Evolutionary conservation across 225 moss, liverwort and hornwort genomes (phyloP).

Genomic region (Polytrichum formosum): DNA sequence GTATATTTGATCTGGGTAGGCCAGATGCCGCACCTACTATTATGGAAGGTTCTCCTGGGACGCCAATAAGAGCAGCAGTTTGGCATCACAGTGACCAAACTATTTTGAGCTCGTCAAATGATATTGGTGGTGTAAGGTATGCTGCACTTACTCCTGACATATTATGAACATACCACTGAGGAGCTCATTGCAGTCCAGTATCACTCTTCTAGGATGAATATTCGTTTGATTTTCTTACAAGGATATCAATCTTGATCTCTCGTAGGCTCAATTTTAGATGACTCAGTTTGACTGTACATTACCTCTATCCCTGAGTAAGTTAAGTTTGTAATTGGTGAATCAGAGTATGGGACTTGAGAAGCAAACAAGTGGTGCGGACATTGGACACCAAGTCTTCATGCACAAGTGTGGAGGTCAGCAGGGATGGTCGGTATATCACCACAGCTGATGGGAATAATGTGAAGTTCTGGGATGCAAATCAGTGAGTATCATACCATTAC

Average conservation of each 20-base stretch:
- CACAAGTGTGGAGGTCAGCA: slow-evolving; percentile 98
- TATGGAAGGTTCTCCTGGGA: slow-evolving; percentile 70
- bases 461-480: slow-evolving; percentile 99
- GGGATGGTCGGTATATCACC: slow-evolving; percentile 91
- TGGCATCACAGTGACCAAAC: slow-evolving; percentile 99
- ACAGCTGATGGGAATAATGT: slow-evolving; percentile 96
- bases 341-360: slow-evolving; percentile 98
- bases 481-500: slow-evolving; percentile 46
- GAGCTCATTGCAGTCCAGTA: too few relatives aligned
- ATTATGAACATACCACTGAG: too few relatives aligned
- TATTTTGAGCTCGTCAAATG: slow-evolving; percentile 94
- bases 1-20: slow-evolving; percentile 91
- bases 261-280: too few relatives aligned
- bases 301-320: too few relatives aligned
- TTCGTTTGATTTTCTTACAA: too few relatives aligned
- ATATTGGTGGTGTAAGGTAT: slow-evolving; percentile 87
- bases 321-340: background rate
- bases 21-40: slow-evolving; percentile 83
- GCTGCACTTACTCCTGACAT: background rate
- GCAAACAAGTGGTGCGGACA: slow-evolving; percentile 77
- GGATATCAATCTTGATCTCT: too few relatives aligned
- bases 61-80: slow-evolving; percentile 86
- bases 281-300: too few relatives aligned
- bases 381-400: slow-evolving; percentile 94
- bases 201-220: too few relatives aligned